These are phyloP conservation scores for Macrolepiota fuliginosa DNA, from an alignment of 768 basidiomycete genomes.

Conservation along the genomic window DNA sequence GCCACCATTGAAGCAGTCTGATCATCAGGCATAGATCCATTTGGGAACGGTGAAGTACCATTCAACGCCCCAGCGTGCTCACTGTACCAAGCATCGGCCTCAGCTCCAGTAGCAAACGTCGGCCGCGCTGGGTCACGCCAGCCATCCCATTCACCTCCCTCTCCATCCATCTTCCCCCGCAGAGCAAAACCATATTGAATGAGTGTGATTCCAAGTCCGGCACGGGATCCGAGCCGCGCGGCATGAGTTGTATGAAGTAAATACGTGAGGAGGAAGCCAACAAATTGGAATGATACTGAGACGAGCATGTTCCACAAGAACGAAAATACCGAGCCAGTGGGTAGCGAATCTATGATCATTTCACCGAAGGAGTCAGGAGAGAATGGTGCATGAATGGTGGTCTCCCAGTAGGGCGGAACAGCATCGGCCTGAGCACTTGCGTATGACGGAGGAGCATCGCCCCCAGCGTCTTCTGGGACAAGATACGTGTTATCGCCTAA, in stretches of 20 bases:
- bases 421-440: constrained; percentile 89
- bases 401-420: constrained; percentile 98
- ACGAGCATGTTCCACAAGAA: constrained; percentile 94
- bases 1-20: constrained; percentile 39
- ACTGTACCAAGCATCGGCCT: constrained; percentile 43
- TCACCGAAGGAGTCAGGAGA: constrained; percentile 63
- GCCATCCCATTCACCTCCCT: constrained; percentile 28
- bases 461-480: constrained; percentile 80
- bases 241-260: constrained; percentile 93
- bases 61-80: constrained; percentile 24
- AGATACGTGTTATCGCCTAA: constrained; percentile 69
- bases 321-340: constrained; percentile 77
- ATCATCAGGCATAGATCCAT: constrained; percentile 30
- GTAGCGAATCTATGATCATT: constrained; percentile 87
- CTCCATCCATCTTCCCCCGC: constrained; percentile 49
- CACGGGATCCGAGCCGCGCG: constrained; percentile 88
- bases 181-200: constrained; percentile 93
- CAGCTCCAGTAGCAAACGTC: constrained; percentile 41
- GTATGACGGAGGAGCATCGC: constrained; percentile 90
- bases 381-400: constrained; percentile 90
- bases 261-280: constrained; percentile 91
- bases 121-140: constrained; percentile 29
- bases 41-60: constrained; percentile 20
- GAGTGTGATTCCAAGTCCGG: constrained; percentile 92
- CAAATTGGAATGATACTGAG: constrained; percentile 95